phyloP scores from a whole-genome alignment of 352 stramenopile species.

The Globisporangium irregulare region DNA sequence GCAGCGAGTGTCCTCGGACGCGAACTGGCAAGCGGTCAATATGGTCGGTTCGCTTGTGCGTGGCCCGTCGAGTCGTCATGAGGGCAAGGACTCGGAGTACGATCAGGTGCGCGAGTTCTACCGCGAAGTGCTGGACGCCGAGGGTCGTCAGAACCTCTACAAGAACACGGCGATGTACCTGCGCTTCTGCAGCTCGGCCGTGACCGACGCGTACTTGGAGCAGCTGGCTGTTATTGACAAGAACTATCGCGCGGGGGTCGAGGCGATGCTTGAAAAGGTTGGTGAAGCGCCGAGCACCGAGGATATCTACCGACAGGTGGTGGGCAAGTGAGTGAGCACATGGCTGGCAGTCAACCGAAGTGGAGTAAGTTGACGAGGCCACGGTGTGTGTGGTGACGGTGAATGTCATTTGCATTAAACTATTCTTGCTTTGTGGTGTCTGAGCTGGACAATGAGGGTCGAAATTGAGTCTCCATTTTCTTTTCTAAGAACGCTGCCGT shows the following conservation, averaged over 20 bases:
- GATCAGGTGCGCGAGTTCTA: slow-evolving; percentile 5
- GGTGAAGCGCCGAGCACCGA: slow-evolving; percentile 15
- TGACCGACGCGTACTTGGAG: slow-evolving; percentile 23
- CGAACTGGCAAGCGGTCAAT: slow-evolving; percentile 23
- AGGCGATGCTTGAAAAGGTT: slow-evolving; percentile 13
- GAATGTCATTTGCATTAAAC: neutral
- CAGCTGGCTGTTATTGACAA: slow-evolving; percentile 27
- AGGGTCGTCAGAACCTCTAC: slow-evolving; percentile 2
- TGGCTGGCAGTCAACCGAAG: neutral
- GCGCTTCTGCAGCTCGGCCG: slow-evolving; percentile 20
- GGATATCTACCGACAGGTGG: slow-evolving; percentile 23
- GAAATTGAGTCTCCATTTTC: too few species aligned
- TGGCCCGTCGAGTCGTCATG: slow-evolving; percentile 21
- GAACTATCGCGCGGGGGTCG: slow-evolving; percentile 23
- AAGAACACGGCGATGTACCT: slow-evolving; percentile 28
- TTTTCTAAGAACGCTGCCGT: neutral
- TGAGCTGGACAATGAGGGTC: too few species aligned
- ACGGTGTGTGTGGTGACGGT: neutral
- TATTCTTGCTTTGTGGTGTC: neutral
- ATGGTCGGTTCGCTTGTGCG: slow-evolving; percentile 18
- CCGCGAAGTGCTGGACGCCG: neutral
- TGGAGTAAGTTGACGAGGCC: neutral
- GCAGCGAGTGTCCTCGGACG: slow-evolving; percentile 18
- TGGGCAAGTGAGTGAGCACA: neutral
- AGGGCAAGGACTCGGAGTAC: slow-evolving; percentile 3